Conservation (phyloP, 306 rosid species). For the Sicyos baderoa region DNA sequence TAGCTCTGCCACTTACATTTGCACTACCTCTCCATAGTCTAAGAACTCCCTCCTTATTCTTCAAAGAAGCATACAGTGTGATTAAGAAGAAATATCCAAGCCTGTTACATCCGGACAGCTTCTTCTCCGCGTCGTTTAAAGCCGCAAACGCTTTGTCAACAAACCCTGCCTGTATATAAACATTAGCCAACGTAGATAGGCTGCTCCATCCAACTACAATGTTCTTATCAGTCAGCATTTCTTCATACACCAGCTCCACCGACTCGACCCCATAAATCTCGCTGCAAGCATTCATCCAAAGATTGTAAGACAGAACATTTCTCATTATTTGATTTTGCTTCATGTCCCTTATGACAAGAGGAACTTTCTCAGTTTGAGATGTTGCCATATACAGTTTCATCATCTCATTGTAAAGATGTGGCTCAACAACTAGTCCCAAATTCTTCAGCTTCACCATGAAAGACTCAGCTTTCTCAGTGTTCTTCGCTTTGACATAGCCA, state of each 20-base stretch:
- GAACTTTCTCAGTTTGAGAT: conserved; percentile 49
- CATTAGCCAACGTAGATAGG: conserved; percentile 55
- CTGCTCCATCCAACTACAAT: conserved; percentile 88
- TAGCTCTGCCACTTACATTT: conserved; percentile 48
- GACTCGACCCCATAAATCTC: conserved; percentile 37
- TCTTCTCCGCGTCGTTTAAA: conserved; percentile 50
- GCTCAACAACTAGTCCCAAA: conserved; percentile 50
- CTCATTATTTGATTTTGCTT: conserved; percentile 47
- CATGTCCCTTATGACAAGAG: conserved; percentile 58
- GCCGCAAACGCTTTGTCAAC: conserved; percentile 45
- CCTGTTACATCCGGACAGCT: conserved; percentile 42
- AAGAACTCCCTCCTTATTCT: conserved; percentile 51
- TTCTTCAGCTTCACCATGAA: conserved; percentile 59
- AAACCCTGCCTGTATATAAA: conserved; percentile 47
- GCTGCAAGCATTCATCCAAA: conserved; percentile 67
- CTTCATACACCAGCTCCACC: conserved; percentile 45
- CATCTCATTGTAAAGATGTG: conserved; percentile 73
- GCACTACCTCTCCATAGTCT: conserved; percentile 67
- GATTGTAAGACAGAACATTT: conserved; percentile 72
- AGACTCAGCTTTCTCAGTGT: conserved; percentile 48
- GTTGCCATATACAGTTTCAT: conserved; percentile 71
- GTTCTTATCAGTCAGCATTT: conserved; percentile 49
- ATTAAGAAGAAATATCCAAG: conserved; percentile 77
- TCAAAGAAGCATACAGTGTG: conserved; percentile 56
- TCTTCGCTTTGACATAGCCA: conserved; percentile 44